phyloP scores from a whole-genome alignment of 345 rosid species.

The Euphorbia lathyris region DNA sequence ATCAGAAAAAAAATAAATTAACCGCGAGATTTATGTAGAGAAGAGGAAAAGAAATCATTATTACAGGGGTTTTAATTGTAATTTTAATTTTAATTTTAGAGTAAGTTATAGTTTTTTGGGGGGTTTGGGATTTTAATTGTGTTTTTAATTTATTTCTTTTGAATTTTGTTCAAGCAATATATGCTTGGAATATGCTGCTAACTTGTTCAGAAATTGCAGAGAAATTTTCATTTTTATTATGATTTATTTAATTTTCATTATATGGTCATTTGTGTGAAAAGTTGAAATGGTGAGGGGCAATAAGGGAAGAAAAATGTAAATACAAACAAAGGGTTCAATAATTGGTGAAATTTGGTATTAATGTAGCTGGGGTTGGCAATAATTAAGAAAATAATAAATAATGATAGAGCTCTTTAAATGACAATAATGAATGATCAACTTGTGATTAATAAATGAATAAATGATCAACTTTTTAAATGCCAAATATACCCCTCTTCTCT shows the following conservation, averaged over 20 bases:
- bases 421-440: background rate
- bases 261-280: background rate
- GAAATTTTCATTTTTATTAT: slow-evolving; percentile 1
- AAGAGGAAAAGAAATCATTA: background rate
- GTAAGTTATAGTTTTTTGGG: slow-evolving; percentile 11
- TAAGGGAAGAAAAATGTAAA: slow-evolving; percentile 1
- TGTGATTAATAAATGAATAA: too few species aligned
- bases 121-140: slow-evolving; percentile 8
- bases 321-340: slow-evolving; percentile 5
- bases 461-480: background rate
- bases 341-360: slow-evolving; percentile 23
- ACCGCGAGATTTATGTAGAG: background rate
- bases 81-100: background rate
- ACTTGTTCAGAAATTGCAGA: slow-evolving; percentile 19
- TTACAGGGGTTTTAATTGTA: background rate
- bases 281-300: background rate
- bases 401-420: slow-evolving; percentile 9
- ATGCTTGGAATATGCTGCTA: slow-evolving; percentile 20
- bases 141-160: background rate
- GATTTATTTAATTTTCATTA: background rate
- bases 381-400: slow-evolving; percentile 30
- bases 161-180: slow-evolving; percentile 17
- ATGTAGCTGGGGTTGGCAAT: slow-evolving; percentile 39
- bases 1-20: slow-evolving; percentile 17
- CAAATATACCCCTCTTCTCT: background rate